These are phyloP conservation scores for Moniliophthora roreri DNA, from an alignment of 1,284 basidiomycete species.

Conservation along the genomic window DNA sequence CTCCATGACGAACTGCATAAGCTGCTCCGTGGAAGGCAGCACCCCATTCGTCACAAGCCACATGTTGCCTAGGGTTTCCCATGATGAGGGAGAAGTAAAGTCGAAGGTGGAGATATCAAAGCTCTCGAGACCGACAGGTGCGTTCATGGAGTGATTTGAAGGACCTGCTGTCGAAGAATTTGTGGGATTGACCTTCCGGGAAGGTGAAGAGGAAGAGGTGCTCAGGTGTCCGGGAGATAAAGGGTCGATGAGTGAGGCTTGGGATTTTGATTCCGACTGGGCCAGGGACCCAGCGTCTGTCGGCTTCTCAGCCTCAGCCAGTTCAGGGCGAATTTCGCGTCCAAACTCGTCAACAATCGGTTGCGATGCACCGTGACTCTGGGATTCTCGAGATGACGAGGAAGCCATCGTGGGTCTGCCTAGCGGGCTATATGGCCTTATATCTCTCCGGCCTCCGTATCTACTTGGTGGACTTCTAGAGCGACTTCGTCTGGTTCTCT, in stretches of 20 bases:
- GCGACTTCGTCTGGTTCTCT: constrained; percentile 54
- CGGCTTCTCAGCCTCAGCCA: neutral
- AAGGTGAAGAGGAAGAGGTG: neutral
- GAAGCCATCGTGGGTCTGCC: constrained; percentile 37
- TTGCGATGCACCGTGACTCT: constrained; percentile 22
- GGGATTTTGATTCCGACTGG: neutral
- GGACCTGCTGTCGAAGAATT: constrained; percentile 10
- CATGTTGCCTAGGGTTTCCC: constrained; percentile 73
- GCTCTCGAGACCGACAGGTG: constrained; percentile 51
- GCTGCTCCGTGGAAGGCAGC: constrained; percentile 66
- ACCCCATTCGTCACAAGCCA: constrained; percentile 68
- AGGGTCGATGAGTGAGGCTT: constrained; percentile 21
- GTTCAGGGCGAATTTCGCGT: constrained; percentile 62
- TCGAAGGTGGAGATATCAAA: constrained; percentile 73
- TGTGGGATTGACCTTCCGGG: neutral
- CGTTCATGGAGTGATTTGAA: constrained; percentile 20
- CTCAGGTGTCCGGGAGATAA: neutral
- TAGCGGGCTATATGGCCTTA: constrained; percentile 59
- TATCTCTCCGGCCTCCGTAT: constrained; percentile 44
- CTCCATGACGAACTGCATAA: constrained; percentile 68
- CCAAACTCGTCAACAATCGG: constrained; percentile 68
- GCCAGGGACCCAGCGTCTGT: neutral
- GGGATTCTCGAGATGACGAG: constrained; percentile 19
- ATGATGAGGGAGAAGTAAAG: constrained; percentile 65
- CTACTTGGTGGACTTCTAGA: constrained; percentile 69